phyloP scores from a whole-genome alignment of 805 yeast species.

The Ogataea minuta region DNA sequence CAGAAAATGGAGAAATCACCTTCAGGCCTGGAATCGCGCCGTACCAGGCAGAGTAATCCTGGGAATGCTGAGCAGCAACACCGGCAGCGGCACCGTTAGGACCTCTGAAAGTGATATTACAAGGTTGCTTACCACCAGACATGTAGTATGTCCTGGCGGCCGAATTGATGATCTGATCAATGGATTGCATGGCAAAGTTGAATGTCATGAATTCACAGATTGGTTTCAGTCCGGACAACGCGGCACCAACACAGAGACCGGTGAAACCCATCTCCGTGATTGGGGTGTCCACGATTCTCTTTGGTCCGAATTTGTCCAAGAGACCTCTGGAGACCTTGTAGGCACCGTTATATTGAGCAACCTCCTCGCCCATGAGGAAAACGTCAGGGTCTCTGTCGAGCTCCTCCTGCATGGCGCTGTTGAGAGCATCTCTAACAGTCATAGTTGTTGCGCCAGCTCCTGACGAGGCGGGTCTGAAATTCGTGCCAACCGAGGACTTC shows the following conservation, averaged over 20 bases:
- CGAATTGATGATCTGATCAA: conserved; percentile 96
- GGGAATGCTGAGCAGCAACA: conserved; percentile 99
- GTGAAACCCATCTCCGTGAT: conserved; percentile 99
- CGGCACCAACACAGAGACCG: conserved; percentile 92
- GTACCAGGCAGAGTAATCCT: conserved; percentile 97
- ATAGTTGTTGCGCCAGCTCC: conserved; percentile 55
- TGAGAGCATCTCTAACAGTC: conserved; percentile 97
- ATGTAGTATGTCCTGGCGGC: conserved; percentile 98
- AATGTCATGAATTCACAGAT: conserved; percentile 98
- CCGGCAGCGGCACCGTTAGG: conserved; percentile 99
- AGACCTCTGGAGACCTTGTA: conserved; percentile 95
- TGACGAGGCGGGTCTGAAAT: conserved; percentile 43
- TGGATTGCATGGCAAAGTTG: conserved; percentile 99
- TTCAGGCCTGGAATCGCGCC: conserved; percentile 97
- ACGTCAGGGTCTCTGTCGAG: conserved; percentile 93
- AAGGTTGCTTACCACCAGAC: conserved; percentile 99
- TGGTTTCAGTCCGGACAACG: conserved; percentile 95
- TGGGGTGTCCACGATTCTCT: conserved; percentile 93
- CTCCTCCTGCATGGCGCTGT: conserved; percentile 95
- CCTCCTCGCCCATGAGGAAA: conserved; percentile 98
- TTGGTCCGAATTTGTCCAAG: conserved; percentile 91
- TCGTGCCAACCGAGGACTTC: conserved; percentile 25
- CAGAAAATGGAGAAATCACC: conserved; percentile 91
- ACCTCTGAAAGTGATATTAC: conserved; percentile 97
- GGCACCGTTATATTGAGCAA: conserved; percentile 99